Evolutionary conservation across 2,329 filamentous ascomycete species (phyloP).

Genomic region (Sporothrix protearum): DNA sequence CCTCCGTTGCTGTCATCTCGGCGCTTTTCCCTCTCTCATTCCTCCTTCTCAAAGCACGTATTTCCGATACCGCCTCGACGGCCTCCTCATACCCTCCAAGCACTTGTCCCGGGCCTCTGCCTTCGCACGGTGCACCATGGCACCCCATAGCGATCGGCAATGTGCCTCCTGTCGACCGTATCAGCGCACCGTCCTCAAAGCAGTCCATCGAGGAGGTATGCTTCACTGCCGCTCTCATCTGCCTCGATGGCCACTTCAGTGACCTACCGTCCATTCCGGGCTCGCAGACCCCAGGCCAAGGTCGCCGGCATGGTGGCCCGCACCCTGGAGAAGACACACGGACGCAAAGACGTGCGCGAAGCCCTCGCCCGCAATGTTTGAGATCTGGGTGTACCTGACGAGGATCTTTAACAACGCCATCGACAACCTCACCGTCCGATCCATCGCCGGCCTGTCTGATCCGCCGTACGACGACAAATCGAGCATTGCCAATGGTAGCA

Average conservation of each 20-base stretch:
- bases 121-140: constrained; percentile 25
- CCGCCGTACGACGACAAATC: constrained; percentile 40
- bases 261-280: constrained; percentile 54
- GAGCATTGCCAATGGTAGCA: constrained; percentile 9
- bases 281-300: constrained; percentile 51
- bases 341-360: constrained; percentile 59
- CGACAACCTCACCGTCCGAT: constrained; percentile 57
- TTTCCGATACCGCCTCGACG: background rate
- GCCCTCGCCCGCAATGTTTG: constrained; percentile 60
- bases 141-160: constrained; percentile 27
- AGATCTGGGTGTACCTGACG: constrained; percentile 63
- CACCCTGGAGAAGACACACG: constrained; percentile 62
- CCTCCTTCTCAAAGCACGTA: background rate
- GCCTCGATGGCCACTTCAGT: constrained; percentile 60
- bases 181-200: constrained; percentile 29
- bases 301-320: constrained; percentile 57
- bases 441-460: constrained; percentile 53
- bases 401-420: constrained; percentile 60
- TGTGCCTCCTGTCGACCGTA: constrained; percentile 30
- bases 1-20: background rate
- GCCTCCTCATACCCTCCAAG: background rate
- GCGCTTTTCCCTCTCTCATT: background rate
- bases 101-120: background rate
- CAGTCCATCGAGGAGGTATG: constrained; percentile 62
- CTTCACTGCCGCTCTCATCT: constrained; percentile 59